phyloP scores from a whole-genome alignment of 2,329 filamentous ascomycete genomes.

The Verticillium isaacii region DNA sequence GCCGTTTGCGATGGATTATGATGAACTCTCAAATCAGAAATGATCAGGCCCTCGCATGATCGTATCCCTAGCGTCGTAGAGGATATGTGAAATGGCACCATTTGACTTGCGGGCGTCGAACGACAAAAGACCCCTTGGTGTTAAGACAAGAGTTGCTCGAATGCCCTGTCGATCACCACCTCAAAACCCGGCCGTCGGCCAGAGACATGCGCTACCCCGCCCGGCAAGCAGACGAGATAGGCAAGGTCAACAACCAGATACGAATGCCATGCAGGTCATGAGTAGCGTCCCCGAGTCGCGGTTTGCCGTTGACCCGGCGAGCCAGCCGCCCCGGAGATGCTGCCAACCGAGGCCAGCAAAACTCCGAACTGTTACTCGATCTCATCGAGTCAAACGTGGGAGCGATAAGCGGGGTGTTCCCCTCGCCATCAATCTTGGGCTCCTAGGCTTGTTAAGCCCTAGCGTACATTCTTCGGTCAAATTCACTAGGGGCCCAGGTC shows the following conservation, averaged over 20 bases:
- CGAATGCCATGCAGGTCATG: not conserved
- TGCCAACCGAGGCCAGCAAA: not conserved
- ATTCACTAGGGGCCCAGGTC: not conserved
- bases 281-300: not conserved
- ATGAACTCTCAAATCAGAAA: no score
- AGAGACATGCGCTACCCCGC: not conserved
- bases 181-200: not conserved
- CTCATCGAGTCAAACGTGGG: not conserved
- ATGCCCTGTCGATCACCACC: no score
- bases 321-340: not conserved
- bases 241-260: not conserved
- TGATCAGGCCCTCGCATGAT: no score
- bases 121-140: no score
- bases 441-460: no score
- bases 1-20: no score
- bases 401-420: not conserved
- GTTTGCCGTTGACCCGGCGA: not conserved
- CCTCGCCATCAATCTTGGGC: not conserved
- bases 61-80: no score
- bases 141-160: no score
- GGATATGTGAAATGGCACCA: no score
- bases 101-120: no score
- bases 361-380: not conserved
- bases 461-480: not conserved
- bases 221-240: not conserved